Evolutionary conservation across 306 rosid genomes (phyloP).

Genomic region (Quercus cerris): DNA sequence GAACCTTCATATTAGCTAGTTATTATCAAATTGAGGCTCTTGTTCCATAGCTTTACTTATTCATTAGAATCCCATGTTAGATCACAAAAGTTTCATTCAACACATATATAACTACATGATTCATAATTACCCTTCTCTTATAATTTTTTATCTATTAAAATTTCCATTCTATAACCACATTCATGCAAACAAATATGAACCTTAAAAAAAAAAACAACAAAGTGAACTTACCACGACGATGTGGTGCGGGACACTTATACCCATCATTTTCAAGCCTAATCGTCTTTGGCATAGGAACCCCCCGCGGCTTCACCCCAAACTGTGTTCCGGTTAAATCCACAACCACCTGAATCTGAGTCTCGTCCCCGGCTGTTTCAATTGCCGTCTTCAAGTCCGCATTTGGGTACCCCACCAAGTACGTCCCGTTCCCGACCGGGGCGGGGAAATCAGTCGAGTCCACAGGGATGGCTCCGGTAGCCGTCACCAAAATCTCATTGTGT

Average conservation of each 20-base stretch:
- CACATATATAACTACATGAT: too few species aligned
- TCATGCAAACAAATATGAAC: not conserved
- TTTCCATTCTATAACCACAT: not conserved
- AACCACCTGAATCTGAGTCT: constrained; percentile 44
- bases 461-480: constrained; percentile 45
- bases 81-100: too few species aligned
- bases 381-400: constrained; percentile 61
- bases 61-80: too few species aligned
- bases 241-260: constrained; percentile 62
- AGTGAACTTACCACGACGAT: constrained; percentile 31
- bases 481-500: constrained; percentile 63
- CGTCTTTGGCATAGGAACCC: constrained; percentile 74
- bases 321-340: constrained; percentile 47
- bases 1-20: too few species aligned
- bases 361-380: constrained; percentile 66
- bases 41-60: too few species aligned
- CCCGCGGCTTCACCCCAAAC: constrained; percentile 46
- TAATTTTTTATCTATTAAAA: too few species aligned
- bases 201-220: not conserved
- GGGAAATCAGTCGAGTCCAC: constrained; percentile 68
- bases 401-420: constrained; percentile 44
- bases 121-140: too few species aligned
- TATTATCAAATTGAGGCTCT: too few species aligned
- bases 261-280: constrained; percentile 70
- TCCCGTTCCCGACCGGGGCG: constrained; percentile 59